Conservation (phyloP, 805 yeast species). For the Clavispora carvajalis region DNA sequence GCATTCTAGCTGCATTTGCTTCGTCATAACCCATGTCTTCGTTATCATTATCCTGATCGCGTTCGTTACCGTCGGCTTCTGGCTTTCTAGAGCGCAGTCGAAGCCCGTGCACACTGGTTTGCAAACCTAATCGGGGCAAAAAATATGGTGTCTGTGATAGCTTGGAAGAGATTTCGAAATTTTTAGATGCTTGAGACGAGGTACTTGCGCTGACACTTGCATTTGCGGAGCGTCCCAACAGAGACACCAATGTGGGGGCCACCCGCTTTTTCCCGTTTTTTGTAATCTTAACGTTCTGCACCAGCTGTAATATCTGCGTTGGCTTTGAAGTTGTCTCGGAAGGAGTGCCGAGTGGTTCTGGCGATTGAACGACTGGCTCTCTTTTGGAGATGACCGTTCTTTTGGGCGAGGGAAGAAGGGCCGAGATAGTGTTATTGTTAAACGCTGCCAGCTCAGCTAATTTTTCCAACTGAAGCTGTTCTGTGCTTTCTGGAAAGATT, state of each 20-base stretch:
- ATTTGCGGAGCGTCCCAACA: constrained; percentile 21
- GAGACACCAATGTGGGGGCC: constrained; percentile 60
- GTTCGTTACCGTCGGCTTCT: constrained; percentile 9
- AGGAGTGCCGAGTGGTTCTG: not conserved
- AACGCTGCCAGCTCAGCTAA: not conserved
- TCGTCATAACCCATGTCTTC: constrained; percentile 43
- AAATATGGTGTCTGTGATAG: constrained; percentile 43
- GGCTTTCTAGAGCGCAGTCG: constrained; percentile 9
- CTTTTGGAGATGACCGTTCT: not conserved
- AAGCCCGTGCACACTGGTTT: constrained; percentile 55
- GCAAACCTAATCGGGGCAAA: constrained; percentile 61
- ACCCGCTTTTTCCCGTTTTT: constrained; percentile 76
- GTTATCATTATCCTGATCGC: constrained; percentile 41
- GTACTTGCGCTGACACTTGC: constrained; percentile 15
- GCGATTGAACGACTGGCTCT: not conserved
- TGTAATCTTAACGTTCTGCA: constrained; percentile 54
- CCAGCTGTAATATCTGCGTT: constrained; percentile 7
- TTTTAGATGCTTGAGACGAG: constrained; percentile 16
- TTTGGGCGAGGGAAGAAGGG: not conserved
- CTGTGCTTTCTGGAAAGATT: constrained; percentile 82
- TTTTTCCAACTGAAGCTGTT: constrained; percentile 65
- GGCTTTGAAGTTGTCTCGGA: not conserved
- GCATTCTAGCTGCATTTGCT: constrained; percentile 7
- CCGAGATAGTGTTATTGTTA: not conserved
- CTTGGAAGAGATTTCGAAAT: constrained; percentile 20